Evolutionary conservation across 169 alveolate species (phyloP), one percentile per base, ranked within the genome.

Genomic region (Cryptosporidium sp.): DNA sequence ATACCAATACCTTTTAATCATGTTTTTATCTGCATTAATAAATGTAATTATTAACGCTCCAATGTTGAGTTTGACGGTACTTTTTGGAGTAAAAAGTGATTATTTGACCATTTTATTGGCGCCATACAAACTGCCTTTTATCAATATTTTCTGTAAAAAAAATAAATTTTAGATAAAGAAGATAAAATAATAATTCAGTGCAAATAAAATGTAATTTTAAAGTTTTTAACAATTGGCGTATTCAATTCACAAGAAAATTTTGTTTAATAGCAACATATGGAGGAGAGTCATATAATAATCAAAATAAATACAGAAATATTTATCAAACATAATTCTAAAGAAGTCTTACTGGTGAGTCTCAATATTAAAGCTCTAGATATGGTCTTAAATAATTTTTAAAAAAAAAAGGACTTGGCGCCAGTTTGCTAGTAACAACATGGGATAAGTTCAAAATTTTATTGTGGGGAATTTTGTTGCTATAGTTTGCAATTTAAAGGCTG

Each of bases 371-470:
- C 56, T 16, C 18, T 48, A 48, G n/a, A 48, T 14, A 9, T 53
- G 4, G 23, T 21, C 6, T 56, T 56, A 5, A 56, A 53, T 23
- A 53, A 53, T 23, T 53, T 53, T 18, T 4, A 12, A 12, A 56
- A 56, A 56, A 56, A 56, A 56, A 48, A 16, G 6, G 8, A 56
- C 37, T 56, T 65, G 72, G 72, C 72, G 72, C 72, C 51, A 31
- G 16, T 2, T 31, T 35, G 51, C 72, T 35, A 65, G 72, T 65
- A 65, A 65, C n/a, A 65, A 10, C 72, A 65, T 65, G 72, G 72
- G 48, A 65, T 65, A 33, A 21, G 4, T 31, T 31, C 42, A 60
- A 3, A 37, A 29, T 8, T 31, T 33, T 35, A 48, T 29, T 62
- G 72, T 65, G 72, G 72, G 72, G 72, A 65, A 37, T 14, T 10